Evolutionary conservation across 2,329 filamentous ascomycete species (phyloP).

Genomic region (Aspergillus sp.): DNA sequence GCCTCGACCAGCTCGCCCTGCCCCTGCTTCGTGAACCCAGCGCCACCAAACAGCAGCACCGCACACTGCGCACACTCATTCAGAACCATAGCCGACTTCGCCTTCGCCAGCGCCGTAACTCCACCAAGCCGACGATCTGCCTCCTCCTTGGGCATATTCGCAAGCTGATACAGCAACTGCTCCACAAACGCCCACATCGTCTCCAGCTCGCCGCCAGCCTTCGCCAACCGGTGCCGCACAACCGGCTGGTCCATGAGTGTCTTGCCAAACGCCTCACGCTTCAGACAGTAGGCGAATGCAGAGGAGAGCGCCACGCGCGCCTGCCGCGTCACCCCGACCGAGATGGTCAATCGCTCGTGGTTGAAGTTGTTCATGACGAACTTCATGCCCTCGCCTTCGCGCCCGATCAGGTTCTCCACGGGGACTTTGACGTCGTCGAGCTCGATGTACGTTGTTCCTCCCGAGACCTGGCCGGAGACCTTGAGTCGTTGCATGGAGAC

Average conservation of each 20-base stretch:
- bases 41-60: slow-evolving; percentile 71
- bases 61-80: slow-evolving; percentile 70
- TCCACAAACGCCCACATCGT: slow-evolving; percentile 72
- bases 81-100: slow-evolving; percentile 69
- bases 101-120: slow-evolving; percentile 70
- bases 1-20: slow-evolving; percentile 71
- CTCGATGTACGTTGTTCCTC: slow-evolving; percentile 74
- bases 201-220: slow-evolving; percentile 67
- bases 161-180: slow-evolving; percentile 68
- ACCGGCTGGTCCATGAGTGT: slow-evolving; percentile 72
- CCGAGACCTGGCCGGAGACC: slow-evolving; percentile 63
- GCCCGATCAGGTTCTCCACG: slow-evolving; percentile 67
- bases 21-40: slow-evolving; percentile 66
- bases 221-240: slow-evolving; percentile 70
- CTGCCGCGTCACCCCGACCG: slow-evolving; percentile 63
- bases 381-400: slow-evolving; percentile 70
- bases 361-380: slow-evolving; percentile 81
- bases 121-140: slow-evolving; percentile 62
- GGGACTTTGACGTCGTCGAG: slow-evolving; percentile 74
- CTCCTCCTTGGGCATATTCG: slow-evolving; percentile 53
- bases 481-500: slow-evolving; percentile 68
- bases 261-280: slow-evolving; percentile 68
- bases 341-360: slow-evolving; percentile 69
- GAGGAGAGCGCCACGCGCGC: slow-evolving; percentile 60
- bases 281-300: slow-evolving; percentile 64